Percentiles rank a stretch among this genome's conserved stretches.
Evolutionary conservation across 345 rosid genomes (phyloP).

Genomic region (Euclidium syriacum): DNA sequence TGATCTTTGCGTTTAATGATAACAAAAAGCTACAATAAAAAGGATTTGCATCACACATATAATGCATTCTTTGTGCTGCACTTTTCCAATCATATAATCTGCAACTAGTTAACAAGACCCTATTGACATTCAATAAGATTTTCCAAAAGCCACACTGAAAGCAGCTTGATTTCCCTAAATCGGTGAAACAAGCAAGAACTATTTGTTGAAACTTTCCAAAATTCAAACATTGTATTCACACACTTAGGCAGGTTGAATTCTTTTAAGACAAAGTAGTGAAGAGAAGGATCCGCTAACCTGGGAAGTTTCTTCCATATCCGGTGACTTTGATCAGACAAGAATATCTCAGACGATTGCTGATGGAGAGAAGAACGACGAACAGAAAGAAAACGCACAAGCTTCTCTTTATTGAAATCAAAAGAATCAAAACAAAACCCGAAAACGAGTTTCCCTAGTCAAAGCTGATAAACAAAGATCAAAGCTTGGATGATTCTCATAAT

Average conservation of each 20-base stretch:
- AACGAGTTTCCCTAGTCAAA: slow-evolving; percentile 4
- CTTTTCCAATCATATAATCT: not conserved
- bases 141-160: not conserved
- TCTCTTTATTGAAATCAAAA: not conserved
- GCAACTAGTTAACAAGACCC: slow-evolving; percentile 8
- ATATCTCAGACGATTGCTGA: slow-evolving; percentile 10
- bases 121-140: not conserved
- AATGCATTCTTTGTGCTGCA: not conserved
- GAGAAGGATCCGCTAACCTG: slow-evolving; percentile 25
- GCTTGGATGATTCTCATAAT: not conserved
- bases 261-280: not conserved
- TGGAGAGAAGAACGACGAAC: not conserved
- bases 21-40: not conserved
- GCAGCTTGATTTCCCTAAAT: not conserved
- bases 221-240: not conserved
- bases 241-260: not conserved
- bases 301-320: slow-evolving; percentile 28
- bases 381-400: not conserved
- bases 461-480: too few relatives aligned
- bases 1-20: not conserved
- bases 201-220: not conserved
- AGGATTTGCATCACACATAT: not conserved
- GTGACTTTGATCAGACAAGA: not conserved
- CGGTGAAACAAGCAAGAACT: not conserved
- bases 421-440: slow-evolving; percentile 3